phyloP scores from a whole-genome alignment of 352 stramenopile genomes.

The Phytophthora fragariaefolia region DNA sequence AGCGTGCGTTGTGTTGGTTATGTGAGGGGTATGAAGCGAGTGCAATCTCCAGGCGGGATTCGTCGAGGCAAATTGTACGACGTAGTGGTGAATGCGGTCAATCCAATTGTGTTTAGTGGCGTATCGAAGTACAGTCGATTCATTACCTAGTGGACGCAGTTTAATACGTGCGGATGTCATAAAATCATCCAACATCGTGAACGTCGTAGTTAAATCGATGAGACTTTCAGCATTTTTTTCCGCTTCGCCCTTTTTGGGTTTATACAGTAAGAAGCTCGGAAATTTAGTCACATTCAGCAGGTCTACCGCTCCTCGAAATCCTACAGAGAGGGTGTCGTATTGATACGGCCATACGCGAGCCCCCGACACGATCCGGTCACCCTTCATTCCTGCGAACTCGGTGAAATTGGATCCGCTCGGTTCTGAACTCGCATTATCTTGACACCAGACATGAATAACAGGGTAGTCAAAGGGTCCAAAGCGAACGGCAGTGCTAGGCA shows the following conservation, averaged over 20 bases:
- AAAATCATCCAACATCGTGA: constrained; percentile 48
- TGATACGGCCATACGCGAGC: constrained; percentile 43
- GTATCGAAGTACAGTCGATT: constrained; percentile 14
- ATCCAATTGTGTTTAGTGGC: constrained; percentile 48
- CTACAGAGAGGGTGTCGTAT: constrained; percentile 45
- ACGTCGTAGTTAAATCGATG: constrained; percentile 35
- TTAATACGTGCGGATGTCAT: constrained; percentile 7
- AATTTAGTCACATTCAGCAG: constrained; percentile 38
- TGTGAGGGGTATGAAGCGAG: constrained; percentile 23
- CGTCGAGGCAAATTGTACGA: constrained; percentile 21
- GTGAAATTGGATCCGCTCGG: constrained; percentile 2
- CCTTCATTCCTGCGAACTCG: constrained; percentile 30
- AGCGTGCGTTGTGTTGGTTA: background rate
- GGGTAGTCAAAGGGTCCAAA: constrained; percentile 63
- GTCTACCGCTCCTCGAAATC: constrained; percentile 30
- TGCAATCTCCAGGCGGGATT: constrained; percentile 25
- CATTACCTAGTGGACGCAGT: background rate
- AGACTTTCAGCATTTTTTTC: constrained; percentile 17
- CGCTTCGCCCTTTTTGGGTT: background rate
- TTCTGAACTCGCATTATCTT: constrained; percentile 1
- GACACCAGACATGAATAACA: constrained; percentile 39
- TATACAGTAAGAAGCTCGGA: constrained; percentile 41
- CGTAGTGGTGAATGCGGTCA: constrained; percentile 45
- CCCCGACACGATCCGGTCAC: constrained; percentile 8
- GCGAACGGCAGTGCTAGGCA: constrained; percentile 35